phyloP scores from a whole-genome alignment of 164 flowering plant species.

The Tinospora cordifolia region DNA sequence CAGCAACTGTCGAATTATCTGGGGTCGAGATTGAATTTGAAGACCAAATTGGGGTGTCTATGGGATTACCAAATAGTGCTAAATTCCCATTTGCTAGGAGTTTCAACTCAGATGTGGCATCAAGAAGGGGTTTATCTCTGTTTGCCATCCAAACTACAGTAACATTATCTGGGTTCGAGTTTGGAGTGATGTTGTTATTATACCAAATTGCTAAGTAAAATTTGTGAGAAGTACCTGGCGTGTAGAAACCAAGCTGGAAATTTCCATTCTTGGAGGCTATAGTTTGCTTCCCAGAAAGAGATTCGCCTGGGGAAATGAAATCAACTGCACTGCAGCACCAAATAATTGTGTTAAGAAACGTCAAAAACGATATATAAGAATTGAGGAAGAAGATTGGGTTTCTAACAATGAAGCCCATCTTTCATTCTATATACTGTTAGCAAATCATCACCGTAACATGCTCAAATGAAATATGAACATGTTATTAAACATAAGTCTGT shows the following conservation, averaged over 20 bases:
- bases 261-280: neutral
- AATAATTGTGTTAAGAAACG: no score
- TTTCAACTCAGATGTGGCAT: neutral
- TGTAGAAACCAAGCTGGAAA: conserved; percentile 9
- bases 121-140: conserved; percentile 8
- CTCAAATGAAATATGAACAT: no score
- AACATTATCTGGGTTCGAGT: neutral
- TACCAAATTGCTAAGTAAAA: conserved; percentile 10
- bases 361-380: no score
- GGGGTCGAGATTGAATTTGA: neutral
- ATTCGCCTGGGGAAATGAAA: neutral
- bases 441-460: no score
- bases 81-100: neutral
- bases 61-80: neutral
- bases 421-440: no score
- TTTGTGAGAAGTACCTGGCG: conserved; percentile 1
- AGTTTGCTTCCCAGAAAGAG: neutral
- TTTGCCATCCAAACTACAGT: conserved; percentile 15
- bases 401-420: no score
- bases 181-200: no score
- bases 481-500: no score
- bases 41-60: conserved; percentile 16
- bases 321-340: no score
- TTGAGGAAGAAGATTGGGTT: no score
- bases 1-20: neutral